Evolutionary conservation across 2,329 filamentous ascomycete species (phyloP), one percentile per base, ranked within the genome.

Genomic region (Parafenestella ontariensis): DNA sequence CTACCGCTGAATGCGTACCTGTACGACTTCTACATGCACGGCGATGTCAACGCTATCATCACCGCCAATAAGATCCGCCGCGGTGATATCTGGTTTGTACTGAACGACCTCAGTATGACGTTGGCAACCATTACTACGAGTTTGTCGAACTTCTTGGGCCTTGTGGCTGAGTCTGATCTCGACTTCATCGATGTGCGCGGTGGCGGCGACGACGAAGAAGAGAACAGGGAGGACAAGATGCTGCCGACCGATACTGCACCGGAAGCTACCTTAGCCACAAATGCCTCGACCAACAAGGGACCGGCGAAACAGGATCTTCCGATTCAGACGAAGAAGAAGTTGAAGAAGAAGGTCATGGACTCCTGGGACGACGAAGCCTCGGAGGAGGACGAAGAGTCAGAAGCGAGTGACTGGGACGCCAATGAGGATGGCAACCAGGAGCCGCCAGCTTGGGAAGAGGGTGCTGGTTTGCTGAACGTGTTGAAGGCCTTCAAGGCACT

Each of bases 21-120:
- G 0, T 86, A 88, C 55, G 89, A 93, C 71, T 94, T 92, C 74
- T 92, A 85, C 80, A 89, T 86, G 72, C 87, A 93, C 63, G 89
- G 89, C 3, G 85, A 88, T 65, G 71, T 87, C 20, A 69, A 79
- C 1, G 82, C 85, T 0, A 76, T 93, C 2, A 83, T 84, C 11
- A 76, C 73, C 0, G 88, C 86, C 26, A 93, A 94, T 68, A 80
- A 82, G 2, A 87, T 94, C 66, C 85, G 84, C 40, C 76, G 78
- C 1, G 83, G 85, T 4, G 88, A 92, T 42, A 81, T 91, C 8
- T 93, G 89, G 90, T 92, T 89, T 65, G 68, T 83, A 1, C 79
- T 92, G 2, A 90, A 91, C 56, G 84, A 89, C 65, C 87, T 87
- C 70, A 86, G 83, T 13, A 78, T 85, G 49, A 77, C 88, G 0